phyloP scores from a whole-genome alignment of 2,329 filamentous ascomycete genomes.

The Xylaria hypoxylon region DNA sequence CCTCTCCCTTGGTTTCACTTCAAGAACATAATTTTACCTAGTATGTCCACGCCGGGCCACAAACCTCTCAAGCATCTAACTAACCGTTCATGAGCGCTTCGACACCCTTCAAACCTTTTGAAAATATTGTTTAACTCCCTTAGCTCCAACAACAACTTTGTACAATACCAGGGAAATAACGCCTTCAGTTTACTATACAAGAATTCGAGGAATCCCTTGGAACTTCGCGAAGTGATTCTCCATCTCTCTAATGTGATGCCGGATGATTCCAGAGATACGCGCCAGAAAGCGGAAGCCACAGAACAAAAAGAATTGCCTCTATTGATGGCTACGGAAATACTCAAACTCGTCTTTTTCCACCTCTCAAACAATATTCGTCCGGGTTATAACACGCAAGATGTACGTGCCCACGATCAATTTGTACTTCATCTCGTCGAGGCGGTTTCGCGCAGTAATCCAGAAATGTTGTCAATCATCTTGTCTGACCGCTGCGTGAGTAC shows the following conservation, averaged over 20 bases:
- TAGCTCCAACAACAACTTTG: too few species aligned
- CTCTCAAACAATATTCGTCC: conserved; percentile 22
- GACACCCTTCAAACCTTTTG: background rate
- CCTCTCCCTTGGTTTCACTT: conserved; percentile 28
- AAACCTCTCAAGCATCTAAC: background rate
- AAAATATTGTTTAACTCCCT: background rate
- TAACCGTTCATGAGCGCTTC: conserved; percentile 3
- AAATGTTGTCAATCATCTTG: background rate
- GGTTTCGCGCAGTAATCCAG: conserved; percentile 2
- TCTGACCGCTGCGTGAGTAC: background rate
- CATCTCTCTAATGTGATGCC: conserved; percentile 4
- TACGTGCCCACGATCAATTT: conserved; percentile 1
- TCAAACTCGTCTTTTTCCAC: conserved; percentile 22
- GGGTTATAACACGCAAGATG: background rate
- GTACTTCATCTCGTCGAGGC: conserved; percentile 11
- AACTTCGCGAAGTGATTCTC: background rate
- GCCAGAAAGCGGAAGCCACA: background rate
- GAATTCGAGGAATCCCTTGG: background rate
- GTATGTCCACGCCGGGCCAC: background rate
- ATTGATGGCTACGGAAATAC: conserved; percentile 1
- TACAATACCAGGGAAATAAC: background rate
- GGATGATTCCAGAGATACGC: background rate
- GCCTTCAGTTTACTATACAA: background rate
- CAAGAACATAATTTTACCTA: conserved; percentile 11
- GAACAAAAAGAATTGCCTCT: background rate